phyloP scores from a whole-genome alignment of 441 rosid genomes.

The Geranium incanum region DNA sequence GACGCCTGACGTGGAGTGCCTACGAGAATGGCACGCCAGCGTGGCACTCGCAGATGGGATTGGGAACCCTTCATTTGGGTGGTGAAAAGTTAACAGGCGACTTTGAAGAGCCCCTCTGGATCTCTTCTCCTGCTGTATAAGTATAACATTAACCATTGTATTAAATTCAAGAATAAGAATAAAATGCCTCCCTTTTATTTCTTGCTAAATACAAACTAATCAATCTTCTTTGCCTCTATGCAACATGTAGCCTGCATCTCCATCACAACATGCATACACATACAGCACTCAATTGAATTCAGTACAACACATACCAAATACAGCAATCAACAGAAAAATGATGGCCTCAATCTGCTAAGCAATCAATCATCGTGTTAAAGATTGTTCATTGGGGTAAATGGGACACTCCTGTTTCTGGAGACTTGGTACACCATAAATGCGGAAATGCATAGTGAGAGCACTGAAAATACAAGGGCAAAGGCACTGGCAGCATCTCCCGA shows the following conservation, averaged over 20 bases:
- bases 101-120: conserved; percentile 59
- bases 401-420: conserved; percentile 26
- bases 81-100: conserved; percentile 46
- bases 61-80: conserved; percentile 23
- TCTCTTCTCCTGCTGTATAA: conserved; percentile 16
- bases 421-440: conserved; percentile 47
- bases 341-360: no score
- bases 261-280: no score
- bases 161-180: no score
- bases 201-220: no score
- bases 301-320: no score
- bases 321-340: no score
- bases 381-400: conserved; percentile 45
- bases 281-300: no score
- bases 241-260: no score
- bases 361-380: conserved; percentile 24
- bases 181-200: no score
- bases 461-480: conserved; percentile 59
- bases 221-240: no score
- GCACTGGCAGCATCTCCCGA: conserved; percentile 47
- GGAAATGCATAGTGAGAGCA: conserved; percentile 50
- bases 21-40: conserved; percentile 78
- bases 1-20: conserved; percentile 75
- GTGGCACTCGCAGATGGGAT: conserved; percentile 39
- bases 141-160: no score